Base-by-base conservation (phyloP, 2,329 filamentous ascomycete species). In the Orbilia brochopaga region DNA sequence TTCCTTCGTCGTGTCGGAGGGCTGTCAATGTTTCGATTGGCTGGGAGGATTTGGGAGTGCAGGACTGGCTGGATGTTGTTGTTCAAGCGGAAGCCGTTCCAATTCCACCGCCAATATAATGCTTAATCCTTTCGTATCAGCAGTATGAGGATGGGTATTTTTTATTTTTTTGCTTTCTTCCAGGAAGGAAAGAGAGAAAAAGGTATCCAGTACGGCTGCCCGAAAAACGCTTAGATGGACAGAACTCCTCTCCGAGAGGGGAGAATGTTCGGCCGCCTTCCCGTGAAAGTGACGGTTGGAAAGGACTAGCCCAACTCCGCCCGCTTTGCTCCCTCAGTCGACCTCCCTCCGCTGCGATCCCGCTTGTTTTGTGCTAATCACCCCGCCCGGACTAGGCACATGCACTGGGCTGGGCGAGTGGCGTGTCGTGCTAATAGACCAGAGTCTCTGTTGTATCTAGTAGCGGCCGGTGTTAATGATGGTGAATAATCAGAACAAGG, bases 311-410 rank as follows among this genome's bases (percentile, higher is more conserved):
- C 44, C 46, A 27, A 51, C 46, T 53, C 48, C 21, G 48, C 32
- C 23, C 35, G 37, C 48, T 64, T 44, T 53, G 27, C 56, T 56
- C 32, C 52, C 24, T 57, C 54, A 24, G 48, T 53, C 24, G 50
- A 52, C 57, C 54, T 63, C 27, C 58, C 51, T 59, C 32, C 46
- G 53, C 42, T 64, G 59, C 53, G 53, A 46, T 72, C 67, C 67
- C 67, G 67, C 67, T 72, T 65, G 65, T 65, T n/a, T 53, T 27
- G n/a, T n/a, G 13, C 15, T 65, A 53, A 72, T 72, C 67, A 72
- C 67, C 67, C 67, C 67, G 67, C 67, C 60, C 67, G 67, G 35
- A 42, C 67, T 65, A 72, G 60, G 67, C 67, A 72, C 67, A 72
- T 72, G 60, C 67, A 61, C 60, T 65, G 55, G 48, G 59, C 40